phyloP scores from a whole-genome alignment of 495 filamentous ascomycete genomes.

The Neurospora intermedia region DNA sequence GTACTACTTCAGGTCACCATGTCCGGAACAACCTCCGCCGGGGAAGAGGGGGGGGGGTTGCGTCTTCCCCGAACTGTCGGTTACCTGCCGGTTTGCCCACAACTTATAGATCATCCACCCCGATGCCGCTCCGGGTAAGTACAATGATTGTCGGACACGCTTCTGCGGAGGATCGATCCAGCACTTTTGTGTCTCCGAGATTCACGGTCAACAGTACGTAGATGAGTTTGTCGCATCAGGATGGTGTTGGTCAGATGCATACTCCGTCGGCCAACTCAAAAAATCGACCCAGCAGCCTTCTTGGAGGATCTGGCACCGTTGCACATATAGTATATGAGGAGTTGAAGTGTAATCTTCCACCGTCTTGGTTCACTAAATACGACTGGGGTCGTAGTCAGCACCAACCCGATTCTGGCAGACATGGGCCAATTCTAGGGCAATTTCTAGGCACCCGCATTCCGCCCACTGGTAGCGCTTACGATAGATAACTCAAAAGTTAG shows the following conservation, averaged over 20 bases:
- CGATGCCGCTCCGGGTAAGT: neutral
- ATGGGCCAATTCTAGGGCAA: neutral
- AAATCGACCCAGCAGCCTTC: neutral
- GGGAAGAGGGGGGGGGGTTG: no score
- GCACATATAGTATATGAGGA: neutral
- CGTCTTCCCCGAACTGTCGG: neutral
- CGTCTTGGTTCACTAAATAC: neutral
- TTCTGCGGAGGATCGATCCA: neutral
- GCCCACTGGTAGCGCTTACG: neutral
- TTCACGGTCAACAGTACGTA: neutral
- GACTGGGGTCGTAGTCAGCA: neutral
- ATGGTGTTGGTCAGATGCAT: neutral
- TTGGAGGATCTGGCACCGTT: neutral
- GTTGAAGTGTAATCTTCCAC: neutral
- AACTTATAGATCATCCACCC: neutral
- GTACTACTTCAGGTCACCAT: neutral
- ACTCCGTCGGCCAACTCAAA: neutral
- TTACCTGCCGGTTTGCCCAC: neutral
- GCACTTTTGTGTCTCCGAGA: neutral
- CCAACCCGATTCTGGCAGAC: neutral
- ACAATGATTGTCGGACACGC: neutral
- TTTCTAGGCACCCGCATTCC: neutral
- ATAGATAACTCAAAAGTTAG: neutral
- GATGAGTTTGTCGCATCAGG: neutral
- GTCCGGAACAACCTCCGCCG: neutral